These are phyloP conservation scores for Myrica gale DNA, from an alignment of 306 rosid genomes.

Conservation along the genomic window DNA sequence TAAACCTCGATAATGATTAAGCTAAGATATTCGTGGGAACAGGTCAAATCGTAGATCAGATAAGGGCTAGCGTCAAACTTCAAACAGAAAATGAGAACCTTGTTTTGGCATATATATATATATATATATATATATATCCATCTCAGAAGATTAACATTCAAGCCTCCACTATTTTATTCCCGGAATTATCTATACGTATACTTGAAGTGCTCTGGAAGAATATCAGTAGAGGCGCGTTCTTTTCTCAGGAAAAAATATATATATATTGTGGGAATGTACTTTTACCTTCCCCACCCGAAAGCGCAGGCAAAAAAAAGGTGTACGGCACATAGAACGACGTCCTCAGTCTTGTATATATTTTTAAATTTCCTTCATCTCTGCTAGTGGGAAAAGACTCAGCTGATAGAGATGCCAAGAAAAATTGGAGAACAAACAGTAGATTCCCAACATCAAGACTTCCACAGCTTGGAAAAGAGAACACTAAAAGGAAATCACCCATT, in stretches of 20 bases:
- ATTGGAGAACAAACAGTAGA: not conserved
- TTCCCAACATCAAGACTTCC: conserved; percentile 6
- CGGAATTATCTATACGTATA: not conserved
- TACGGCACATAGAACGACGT: not conserved
- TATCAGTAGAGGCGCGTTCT: conserved; percentile 2
- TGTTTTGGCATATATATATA: no score
- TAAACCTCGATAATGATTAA: no score
- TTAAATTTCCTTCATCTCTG: not conserved
- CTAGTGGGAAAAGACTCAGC: conserved; percentile 21
- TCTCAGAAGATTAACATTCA: not conserved
- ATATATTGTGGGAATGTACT: conserved; percentile 25
- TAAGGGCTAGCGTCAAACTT: no score
- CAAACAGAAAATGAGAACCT: not conserved
- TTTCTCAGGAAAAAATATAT: conserved; percentile 3
- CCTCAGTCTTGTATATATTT: not conserved
- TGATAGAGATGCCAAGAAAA: conserved; percentile 6
- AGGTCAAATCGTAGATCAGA: no score
- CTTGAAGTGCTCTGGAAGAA: conserved; percentile 20
- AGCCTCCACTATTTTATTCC: not conserved
- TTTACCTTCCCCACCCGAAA: conserved; percentile 31
- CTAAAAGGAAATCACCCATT: not conserved
- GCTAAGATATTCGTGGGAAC: no score
- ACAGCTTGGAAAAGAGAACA: not conserved
- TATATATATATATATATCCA: no score
- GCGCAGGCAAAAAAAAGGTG: conserved; percentile 8